Percentiles rank a stretch among this genome's conserved stretches.
phyloP scores from a whole-genome alignment of 164 flowering plant species.

The Hamamelis virginiana region DNA sequence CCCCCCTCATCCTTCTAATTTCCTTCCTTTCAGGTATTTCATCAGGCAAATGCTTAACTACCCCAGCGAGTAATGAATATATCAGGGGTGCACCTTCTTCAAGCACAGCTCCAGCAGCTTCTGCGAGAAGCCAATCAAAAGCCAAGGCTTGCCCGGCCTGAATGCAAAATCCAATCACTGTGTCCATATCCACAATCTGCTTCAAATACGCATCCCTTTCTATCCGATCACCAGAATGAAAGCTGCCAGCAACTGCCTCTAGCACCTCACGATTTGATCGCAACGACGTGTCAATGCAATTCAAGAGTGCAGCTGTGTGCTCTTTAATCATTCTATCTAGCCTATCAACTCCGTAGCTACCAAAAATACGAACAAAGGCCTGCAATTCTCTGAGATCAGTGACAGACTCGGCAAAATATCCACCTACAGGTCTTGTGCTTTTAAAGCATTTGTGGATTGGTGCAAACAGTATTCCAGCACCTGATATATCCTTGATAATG shows the following conservation, averaged over 20 bases:
- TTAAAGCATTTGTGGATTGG: slow-evolving; percentile 81
- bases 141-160: slow-evolving; percentile 94
- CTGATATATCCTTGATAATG: slow-evolving; percentile 85
- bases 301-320: slow-evolving; percentile 86
- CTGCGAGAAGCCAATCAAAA: slow-evolving; percentile 73
- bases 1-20: slow-evolving; percentile 70
- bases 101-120: slow-evolving; percentile 84
- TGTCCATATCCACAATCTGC: slow-evolving; percentile 86
- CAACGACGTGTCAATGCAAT: slow-evolving; percentile 87
- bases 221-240: slow-evolving; percentile 72
- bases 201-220: slow-evolving; percentile 76
- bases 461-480: slow-evolving; percentile 83
- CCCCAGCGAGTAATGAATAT: slow-evolving; percentile 63
- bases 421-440: slow-evolving; percentile 94
- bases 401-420: slow-evolving; percentile 90
- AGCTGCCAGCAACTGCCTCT: slow-evolving; percentile 73
- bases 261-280: slow-evolving; percentile 84
- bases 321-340: slow-evolving; percentile 87
- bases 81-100: slow-evolving; percentile 85
- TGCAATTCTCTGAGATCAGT: slow-evolving; percentile 78
- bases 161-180: slow-evolving; percentile 84
- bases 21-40: slow-evolving; percentile 84
- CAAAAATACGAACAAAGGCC: slow-evolving; percentile 87
- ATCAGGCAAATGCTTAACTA: slow-evolving; percentile 73
- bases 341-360: slow-evolving; percentile 94